Evolutionary conservation across 805 yeast genomes (phyloP).

Genomic region (Saccharomycopsis microspora): DNA sequence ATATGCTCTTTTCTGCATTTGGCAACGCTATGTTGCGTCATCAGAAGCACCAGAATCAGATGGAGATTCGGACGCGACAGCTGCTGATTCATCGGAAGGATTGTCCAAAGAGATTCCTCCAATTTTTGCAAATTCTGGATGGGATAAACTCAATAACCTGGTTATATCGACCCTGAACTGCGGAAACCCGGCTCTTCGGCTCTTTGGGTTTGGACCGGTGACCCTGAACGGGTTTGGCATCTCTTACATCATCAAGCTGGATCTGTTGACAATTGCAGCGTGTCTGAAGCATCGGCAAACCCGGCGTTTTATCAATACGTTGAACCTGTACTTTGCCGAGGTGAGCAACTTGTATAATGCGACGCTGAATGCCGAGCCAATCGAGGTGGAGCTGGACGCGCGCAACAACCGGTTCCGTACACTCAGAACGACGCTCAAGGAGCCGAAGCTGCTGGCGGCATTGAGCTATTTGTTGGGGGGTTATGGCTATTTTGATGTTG

Average conservation of each 20-base stretch:
- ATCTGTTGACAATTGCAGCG: constrained; percentile 68
- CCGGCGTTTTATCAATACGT: constrained; percentile 58
- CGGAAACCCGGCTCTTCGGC: constrained; percentile 79
- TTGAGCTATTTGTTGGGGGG: constrained; percentile 54
- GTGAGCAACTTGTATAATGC: constrained; percentile 37
- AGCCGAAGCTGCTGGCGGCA: constrained; percentile 23
- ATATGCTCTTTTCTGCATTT: constrained; percentile 77
- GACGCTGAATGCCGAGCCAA: constrained; percentile 4
- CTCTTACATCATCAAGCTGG: constrained; percentile 77
- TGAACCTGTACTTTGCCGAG: constrained; percentile 50
- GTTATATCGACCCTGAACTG: constrained; percentile 79
- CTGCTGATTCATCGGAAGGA: constrained; percentile 11
- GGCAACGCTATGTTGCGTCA: constrained; percentile 51
- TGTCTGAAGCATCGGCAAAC: constrained; percentile 88
- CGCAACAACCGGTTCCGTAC: neutral
- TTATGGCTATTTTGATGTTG: constrained; percentile 75
- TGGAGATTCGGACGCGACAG: constrained; percentile 19
- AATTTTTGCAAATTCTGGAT: constrained; percentile 75
- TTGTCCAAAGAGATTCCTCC: constrained; percentile 42
- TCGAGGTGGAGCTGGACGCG: neutral
- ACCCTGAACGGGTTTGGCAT: constrained; percentile 87
- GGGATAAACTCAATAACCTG: constrained; percentile 77
- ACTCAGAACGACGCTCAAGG: neutral
- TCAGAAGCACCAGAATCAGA: constrained; percentile 17
- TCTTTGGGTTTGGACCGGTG: constrained; percentile 90